Conservation (phyloP, 2,329 filamentous ascomycete genomes). For the Grosmannia serpens region DNA sequence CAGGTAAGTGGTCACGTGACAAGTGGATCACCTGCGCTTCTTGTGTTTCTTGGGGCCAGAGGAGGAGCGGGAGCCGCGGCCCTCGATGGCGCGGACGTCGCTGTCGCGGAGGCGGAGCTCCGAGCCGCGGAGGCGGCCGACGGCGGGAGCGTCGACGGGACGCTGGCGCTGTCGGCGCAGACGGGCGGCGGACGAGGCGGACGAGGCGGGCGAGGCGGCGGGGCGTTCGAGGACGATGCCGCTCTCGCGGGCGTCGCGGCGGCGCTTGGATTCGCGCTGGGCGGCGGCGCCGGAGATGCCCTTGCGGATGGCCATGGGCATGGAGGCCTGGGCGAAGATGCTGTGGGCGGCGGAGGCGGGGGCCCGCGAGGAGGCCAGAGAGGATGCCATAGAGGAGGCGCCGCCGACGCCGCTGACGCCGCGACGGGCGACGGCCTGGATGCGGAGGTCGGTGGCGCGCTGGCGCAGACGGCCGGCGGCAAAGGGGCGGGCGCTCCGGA, state of each 20-base stretch:
- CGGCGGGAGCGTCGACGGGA: slow-evolving; percentile 58
- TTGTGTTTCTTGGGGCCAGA: slow-evolving; percentile 19
- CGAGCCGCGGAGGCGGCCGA: slow-evolving; percentile 72
- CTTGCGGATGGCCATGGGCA: slow-evolving; percentile 79
- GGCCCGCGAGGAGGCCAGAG: slow-evolving; percentile 66
- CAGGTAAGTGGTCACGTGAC: neutral
- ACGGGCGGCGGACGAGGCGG: slow-evolving; percentile 12
- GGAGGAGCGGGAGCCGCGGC: slow-evolving; percentile 23
- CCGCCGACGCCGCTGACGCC: slow-evolving; percentile 45
- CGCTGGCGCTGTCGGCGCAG: slow-evolving; percentile 26
- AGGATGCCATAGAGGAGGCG: slow-evolving; percentile 23
- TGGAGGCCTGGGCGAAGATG: slow-evolving; percentile 66
- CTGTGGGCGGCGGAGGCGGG: slow-evolving; percentile 47
- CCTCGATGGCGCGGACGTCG: slow-evolving; percentile 64
- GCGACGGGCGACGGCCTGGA: slow-evolving; percentile 65
- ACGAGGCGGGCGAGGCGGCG: slow-evolving; percentile 22
- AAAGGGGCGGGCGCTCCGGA: slow-evolving; percentile 25
- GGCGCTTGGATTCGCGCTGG: slow-evolving; percentile 55
- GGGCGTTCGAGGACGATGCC: slow-evolving; percentile 72
- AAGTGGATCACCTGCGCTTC: slow-evolving; percentile 9
- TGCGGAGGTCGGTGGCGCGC: slow-evolving; percentile 71
- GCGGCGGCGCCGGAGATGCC: slow-evolving; percentile 64
- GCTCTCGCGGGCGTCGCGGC: slow-evolving; percentile 76
- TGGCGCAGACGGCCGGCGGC: slow-evolving; percentile 60
- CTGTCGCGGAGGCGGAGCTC: slow-evolving; percentile 66